Conservation (phyloP, 768 basidiomycete species). For the Sporobolomyces pararoseus region DNA sequence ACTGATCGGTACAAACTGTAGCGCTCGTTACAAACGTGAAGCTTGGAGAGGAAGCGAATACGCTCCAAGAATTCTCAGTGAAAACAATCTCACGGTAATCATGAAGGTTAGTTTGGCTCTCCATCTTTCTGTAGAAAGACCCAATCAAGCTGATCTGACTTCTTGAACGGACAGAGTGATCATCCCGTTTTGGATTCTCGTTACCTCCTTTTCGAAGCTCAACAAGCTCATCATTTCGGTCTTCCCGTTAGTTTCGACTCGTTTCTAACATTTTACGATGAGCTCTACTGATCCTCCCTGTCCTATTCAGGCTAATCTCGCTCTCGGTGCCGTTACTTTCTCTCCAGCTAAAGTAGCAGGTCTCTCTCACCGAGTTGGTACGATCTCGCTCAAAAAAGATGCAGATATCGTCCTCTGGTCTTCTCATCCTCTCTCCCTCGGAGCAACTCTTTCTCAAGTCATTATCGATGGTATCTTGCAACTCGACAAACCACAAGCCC, state of each 20-base stretch:
- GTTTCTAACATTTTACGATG: too few relatives aligned
- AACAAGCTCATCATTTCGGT: slow-evolving; percentile 56
- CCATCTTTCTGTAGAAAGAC: too few relatives aligned
- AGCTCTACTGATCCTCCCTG: too few relatives aligned
- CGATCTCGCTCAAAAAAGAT: slow-evolving; percentile 66
- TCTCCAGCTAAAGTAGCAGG: slow-evolving; percentile 69
- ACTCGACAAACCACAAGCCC: slow-evolving; percentile 45
- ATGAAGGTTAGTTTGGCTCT: slow-evolving; percentile 39
- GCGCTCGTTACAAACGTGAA: slow-evolving; percentile 62
- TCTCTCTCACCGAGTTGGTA: slow-evolving; percentile 71
- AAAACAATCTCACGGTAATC: slow-evolving; percentile 52
- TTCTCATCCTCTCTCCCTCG: slow-evolving; percentile 67
- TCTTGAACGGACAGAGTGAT: slow-evolving; percentile 2
- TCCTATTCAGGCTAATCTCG: slow-evolving; percentile 45
- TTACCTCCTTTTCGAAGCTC: slow-evolving; percentile 75
- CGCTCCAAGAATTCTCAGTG: slow-evolving; percentile 68
- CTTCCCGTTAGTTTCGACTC: slow-evolving; percentile 1
- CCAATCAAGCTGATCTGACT: too few relatives aligned
- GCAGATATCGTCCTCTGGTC: slow-evolving; percentile 56
- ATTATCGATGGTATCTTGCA: slow-evolving; percentile 82
- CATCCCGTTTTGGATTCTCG: slow-evolving; percentile 58
- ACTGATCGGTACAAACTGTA: neutral
- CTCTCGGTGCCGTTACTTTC: slow-evolving; percentile 61
- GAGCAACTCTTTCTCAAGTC: slow-evolving; percentile 74
- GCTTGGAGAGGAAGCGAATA: slow-evolving; percentile 76